Evolutionary conservation across 2,329 filamentous ascomycete genomes (phyloP).

Genomic region (Neonectria neomacrospora): DNA sequence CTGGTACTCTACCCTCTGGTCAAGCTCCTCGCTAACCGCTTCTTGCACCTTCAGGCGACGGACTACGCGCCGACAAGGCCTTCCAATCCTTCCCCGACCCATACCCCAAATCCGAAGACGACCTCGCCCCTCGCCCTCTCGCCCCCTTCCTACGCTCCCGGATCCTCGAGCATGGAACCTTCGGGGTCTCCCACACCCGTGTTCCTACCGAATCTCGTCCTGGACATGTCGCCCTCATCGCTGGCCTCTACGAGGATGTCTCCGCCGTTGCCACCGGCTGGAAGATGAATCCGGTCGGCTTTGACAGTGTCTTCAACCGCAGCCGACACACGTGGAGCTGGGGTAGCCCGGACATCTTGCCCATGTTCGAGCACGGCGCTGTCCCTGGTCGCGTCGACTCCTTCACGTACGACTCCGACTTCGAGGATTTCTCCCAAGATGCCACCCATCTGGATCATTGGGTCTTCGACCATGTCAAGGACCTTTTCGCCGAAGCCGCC

Average conservation of each 20-base stretch:
- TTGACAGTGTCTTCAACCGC: conserved; percentile 98
- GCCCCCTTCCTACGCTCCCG: conserved; percentile 92
- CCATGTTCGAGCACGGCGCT: conserved; percentile 97
- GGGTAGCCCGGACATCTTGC: conserved; percentile 96
- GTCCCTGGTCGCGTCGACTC: conserved; percentile 87
- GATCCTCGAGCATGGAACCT: conserved; percentile 89
- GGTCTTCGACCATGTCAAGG: conserved; percentile 95
- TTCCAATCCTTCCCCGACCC: conserved; percentile 95
- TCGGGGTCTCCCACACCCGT: conserved; percentile 95
- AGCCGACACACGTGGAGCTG: conserved; percentile 98
- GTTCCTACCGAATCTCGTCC: conserved; percentile 97
- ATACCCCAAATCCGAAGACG: conserved; percentile 72
- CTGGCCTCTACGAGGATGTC: conserved; percentile 96
- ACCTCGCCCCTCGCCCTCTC: conserved; percentile 79
- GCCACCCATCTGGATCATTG: conserved; percentile 86
- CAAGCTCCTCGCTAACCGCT: conserved; percentile 23
- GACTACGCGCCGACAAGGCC: conserved; percentile 95
- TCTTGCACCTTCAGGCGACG: conserved; percentile 71
- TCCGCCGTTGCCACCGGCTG: conserved; percentile 97
- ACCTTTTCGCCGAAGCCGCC: conserved; percentile 82
- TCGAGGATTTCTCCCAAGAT: conserved; percentile 89
- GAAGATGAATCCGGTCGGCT: conserved; percentile 98
- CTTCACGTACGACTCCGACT: conserved; percentile 83
- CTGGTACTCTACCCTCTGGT: background rate
- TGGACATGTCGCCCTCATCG: conserved; percentile 96